These are phyloP conservation scores for Zalaria obscura DNA, from an alignment of 2,329 filamentous ascomycete genomes.

Conservation along the genomic window DNA sequence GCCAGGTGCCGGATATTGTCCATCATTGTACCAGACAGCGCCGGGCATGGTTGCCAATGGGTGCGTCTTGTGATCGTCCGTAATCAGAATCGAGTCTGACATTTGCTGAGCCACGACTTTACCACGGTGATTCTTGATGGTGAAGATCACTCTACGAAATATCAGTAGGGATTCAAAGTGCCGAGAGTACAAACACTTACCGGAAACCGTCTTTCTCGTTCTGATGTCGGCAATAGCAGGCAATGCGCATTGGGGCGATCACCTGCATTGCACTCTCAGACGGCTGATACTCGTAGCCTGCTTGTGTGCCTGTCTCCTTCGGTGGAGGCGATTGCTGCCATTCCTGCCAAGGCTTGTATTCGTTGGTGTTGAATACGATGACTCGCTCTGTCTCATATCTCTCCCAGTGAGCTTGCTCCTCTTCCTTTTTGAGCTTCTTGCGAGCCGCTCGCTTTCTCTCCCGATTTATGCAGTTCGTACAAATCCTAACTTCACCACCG, in stretches of 20 bases:
- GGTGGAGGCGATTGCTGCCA: constrained; percentile 28
- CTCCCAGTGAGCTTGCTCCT: constrained; percentile 81
- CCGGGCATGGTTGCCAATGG: constrained; percentile 15
- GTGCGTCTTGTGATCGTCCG: constrained; percentile 92
- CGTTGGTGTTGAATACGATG: constrained; percentile 81
- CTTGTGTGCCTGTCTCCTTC: constrained; percentile 10
- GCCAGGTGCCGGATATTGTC: constrained; percentile 14
- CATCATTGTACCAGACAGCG: constrained; percentile 12
- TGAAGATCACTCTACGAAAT: constrained; percentile 67
- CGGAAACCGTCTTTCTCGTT: constrained; percentile 83
- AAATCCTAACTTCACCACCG: constrained; percentile 89
- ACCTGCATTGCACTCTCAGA: constrained; percentile 57
- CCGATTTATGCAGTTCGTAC: constrained; percentile 75
- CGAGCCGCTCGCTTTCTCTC: constrained; percentile 82
- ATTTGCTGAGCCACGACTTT: constrained; percentile 72
- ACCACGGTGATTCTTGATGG: constrained; percentile 68
- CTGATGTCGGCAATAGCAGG: constrained; percentile 93
- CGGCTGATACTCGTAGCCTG: constrained; percentile 13
- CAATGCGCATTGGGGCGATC: constrained; percentile 84
- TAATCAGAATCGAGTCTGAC: constrained; percentile 86
- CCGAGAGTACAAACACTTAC: constrained; percentile 15
- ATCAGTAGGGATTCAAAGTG: neutral
- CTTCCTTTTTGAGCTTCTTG: constrained; percentile 85
- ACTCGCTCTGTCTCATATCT: constrained; percentile 67
- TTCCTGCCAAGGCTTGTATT: constrained; percentile 47